Evolutionary conservation across 495 filamentous ascomycete genomes (phyloP).

Genomic region (Aspergillus nanangensis): DNA sequence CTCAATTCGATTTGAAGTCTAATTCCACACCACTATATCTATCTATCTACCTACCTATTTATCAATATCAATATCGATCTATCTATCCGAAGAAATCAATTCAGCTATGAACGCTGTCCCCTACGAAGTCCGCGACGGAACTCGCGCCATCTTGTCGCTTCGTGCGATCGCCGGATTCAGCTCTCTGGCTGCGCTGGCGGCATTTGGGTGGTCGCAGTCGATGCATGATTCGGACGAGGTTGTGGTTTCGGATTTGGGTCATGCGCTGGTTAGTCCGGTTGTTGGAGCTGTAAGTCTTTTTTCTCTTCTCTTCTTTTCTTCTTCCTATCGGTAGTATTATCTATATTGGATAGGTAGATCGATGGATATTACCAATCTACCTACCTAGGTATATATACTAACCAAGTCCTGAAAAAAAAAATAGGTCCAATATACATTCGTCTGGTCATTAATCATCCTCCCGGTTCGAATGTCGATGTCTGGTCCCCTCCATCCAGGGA

Average conservation of each 20-base stretch:
- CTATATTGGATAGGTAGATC: too few relatives aligned
- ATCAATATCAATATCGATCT: too few relatives aligned
- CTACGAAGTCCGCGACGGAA: neutral
- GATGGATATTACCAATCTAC: neutral
- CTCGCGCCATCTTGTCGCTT: neutral
- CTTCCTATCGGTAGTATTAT: too few relatives aligned
- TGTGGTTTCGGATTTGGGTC: neutral
- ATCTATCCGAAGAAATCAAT: too few relatives aligned
- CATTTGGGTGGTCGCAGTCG: neutral
- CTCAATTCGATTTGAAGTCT: too few relatives aligned
- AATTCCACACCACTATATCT: too few relatives aligned
- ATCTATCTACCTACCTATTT: too few relatives aligned
- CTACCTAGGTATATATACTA: too few relatives aligned
- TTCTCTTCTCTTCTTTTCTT: neutral
- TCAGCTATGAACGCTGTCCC: too few relatives aligned
- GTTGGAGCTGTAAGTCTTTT: neutral
- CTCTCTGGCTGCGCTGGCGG: neutral
- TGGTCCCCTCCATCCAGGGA: conserved; percentile 3
- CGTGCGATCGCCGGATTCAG: neutral
- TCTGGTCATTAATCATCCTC: conserved; percentile 1
- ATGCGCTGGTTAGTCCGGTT: neutral
- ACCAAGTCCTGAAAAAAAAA: too few relatives aligned
- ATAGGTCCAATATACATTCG: neutral
- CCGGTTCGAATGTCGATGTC: neutral
- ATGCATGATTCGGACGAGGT: neutral